Evolutionary conservation across 2,329 filamentous ascomycete genomes (phyloP).

Genomic region (Lachnellula occidentalis): DNA sequence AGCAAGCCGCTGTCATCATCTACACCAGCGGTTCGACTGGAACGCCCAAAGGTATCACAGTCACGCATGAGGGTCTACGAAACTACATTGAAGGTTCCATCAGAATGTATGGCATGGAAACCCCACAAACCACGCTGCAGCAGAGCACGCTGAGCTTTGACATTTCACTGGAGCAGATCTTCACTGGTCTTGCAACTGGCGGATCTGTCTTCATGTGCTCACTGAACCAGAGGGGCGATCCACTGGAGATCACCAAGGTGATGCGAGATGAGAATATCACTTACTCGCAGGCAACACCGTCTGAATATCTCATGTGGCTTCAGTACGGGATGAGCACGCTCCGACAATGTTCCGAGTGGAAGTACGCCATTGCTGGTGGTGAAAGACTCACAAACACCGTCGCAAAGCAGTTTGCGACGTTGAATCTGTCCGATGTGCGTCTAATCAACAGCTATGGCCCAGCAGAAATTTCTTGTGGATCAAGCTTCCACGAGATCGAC

Average conservation of each 20-base stretch:
- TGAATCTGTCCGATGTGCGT: slow-evolving; percentile 12
- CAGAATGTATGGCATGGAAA: slow-evolving; percentile 6
- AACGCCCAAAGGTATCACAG: slow-evolving; percentile 38
- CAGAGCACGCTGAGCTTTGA: slow-evolving; percentile 20
- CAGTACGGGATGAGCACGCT: neutral
- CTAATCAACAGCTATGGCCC: slow-evolving; percentile 20
- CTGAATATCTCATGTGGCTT: slow-evolving; percentile 17
- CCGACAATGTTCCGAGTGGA: slow-evolving; percentile 7
- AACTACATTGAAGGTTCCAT: slow-evolving; percentile 23
- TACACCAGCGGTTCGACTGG: slow-evolving; percentile 24
- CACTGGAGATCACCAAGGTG: slow-evolving; percentile 15
- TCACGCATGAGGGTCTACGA: slow-evolving; percentile 24
- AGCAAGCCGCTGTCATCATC: slow-evolving; percentile 6
- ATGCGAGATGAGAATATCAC: slow-evolving; percentile 15
- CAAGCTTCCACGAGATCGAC: slow-evolving; percentile 23
- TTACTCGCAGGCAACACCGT: slow-evolving; percentile 19
- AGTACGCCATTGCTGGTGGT: slow-evolving; percentile 26
- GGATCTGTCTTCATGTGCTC: slow-evolving; percentile 15
- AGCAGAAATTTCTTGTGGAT: slow-evolving; percentile 14
- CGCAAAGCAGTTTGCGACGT: slow-evolving; percentile 17
- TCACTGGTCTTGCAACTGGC: slow-evolving; percentile 14
- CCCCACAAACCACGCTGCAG: slow-evolving; percentile 13
- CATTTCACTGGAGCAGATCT: slow-evolving; percentile 15
- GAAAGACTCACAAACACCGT: slow-evolving; percentile 23
- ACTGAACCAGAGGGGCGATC: slow-evolving; percentile 9